Evolutionary conservation across 2,329 filamentous ascomycete genomes (phyloP).

Genomic region (Colletotrichum neosansevieriae): DNA sequence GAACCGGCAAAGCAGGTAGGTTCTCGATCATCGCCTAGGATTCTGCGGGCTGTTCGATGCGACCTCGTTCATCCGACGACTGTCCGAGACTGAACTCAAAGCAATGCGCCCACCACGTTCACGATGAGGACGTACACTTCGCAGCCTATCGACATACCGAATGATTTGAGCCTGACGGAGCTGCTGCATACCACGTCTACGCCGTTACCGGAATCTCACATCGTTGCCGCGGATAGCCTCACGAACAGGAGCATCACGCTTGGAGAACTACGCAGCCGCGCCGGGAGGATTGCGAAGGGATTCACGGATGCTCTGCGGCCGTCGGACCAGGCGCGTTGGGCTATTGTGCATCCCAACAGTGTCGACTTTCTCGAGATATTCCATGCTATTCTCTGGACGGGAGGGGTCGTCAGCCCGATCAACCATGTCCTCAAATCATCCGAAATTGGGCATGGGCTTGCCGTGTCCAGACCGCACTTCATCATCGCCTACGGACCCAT

Average conservation of each 20-base stretch:
- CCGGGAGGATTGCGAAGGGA: slow-evolving; percentile 56
- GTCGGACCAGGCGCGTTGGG: slow-evolving; percentile 54
- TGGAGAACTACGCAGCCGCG: slow-evolving; percentile 54
- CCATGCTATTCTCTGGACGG: slow-evolving; percentile 56
- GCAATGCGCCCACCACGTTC: slow-evolving; percentile 14
- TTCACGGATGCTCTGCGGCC: slow-evolving; percentile 49
- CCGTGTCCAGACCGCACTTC: slow-evolving; percentile 55
- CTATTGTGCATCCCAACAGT: slow-evolving; percentile 58
- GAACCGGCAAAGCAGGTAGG: background rate
- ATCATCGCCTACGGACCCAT: slow-evolving; percentile 54
- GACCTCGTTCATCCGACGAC: background rate
- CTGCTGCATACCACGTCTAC: slow-evolving; percentile 54
- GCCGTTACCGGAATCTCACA: slow-evolving; percentile 54
- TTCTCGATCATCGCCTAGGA: background rate
- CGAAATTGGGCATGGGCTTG: slow-evolving; percentile 57
- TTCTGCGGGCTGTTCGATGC: background rate
- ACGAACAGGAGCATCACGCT: slow-evolving; percentile 59
- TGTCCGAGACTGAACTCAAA: slow-evolving; percentile 9
- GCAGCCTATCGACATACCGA: slow-evolving; percentile 50
- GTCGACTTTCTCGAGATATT: slow-evolving; percentile 58
- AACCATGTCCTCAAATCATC: slow-evolving; percentile 53
- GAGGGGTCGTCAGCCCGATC: slow-evolving; percentile 54
- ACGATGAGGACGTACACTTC: slow-evolving; percentile 52
- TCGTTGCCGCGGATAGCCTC: slow-evolving; percentile 57
- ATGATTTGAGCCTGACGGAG: slow-evolving; percentile 57